Evolutionary conservation across 108 stramenopile genomes (phyloP).

Genomic region (Parmales sp.): DNA sequence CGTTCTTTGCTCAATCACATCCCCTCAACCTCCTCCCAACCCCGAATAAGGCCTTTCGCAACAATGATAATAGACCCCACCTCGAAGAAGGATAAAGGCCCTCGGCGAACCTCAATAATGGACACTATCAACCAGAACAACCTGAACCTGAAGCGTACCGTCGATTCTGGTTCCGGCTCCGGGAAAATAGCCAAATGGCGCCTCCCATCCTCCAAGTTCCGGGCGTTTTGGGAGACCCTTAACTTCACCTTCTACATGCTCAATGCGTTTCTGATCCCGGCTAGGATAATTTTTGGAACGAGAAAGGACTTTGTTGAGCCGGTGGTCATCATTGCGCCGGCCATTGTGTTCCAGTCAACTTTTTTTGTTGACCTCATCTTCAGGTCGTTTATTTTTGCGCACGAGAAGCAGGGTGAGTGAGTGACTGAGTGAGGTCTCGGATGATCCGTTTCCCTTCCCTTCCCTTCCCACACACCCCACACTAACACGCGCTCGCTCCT

Average conservation of each 20-base stretch:
- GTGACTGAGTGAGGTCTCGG: background rate
- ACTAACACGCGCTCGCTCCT: background rate
- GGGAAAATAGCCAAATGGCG: background rate
- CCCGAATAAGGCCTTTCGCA: too few species aligned
- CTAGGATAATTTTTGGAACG: background rate
- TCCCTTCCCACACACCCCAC: background rate
- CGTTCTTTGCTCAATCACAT: too few species aligned
- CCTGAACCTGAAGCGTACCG: too few species aligned
- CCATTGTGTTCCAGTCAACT: background rate
- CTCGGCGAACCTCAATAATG: too few species aligned
- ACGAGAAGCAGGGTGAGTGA: background rate
- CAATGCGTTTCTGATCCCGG: conserved; percentile 1
- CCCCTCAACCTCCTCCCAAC: too few species aligned
- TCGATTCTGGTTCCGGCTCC: too few species aligned
- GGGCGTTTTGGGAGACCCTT: background rate
- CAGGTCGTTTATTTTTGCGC: background rate
- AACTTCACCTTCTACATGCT: background rate
- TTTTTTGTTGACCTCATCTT: background rate
- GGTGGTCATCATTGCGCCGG: background rate
- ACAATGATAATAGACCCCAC: too few species aligned
- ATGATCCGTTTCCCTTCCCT: background rate
- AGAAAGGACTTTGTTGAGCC: background rate
- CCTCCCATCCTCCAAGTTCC: background rate
- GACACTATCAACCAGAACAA: too few species aligned
- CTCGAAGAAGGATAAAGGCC: too few species aligned